A percentile compares a stretch with the other conserved stretches of the same genome.
Evolutionary conservation across 2,329 filamentous ascomycete species (phyloP).

Genomic region (Cordyceps cicadae): DNA sequence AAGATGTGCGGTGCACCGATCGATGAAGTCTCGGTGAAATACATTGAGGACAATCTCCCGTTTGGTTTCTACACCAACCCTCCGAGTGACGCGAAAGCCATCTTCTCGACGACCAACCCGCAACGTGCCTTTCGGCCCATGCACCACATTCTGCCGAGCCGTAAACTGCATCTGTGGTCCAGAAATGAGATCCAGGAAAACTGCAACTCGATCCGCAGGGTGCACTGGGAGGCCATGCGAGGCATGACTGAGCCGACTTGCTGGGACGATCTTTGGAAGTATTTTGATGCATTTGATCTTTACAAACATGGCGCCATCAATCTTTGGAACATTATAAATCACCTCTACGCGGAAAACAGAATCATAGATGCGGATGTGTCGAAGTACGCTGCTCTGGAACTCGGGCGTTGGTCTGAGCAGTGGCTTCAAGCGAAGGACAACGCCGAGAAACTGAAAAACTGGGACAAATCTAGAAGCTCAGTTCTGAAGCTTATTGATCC

Average conservation of each 20-base stretch:
- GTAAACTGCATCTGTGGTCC: constrained; percentile 30
- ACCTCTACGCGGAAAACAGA: constrained; percentile 33
- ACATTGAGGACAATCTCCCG: constrained; percentile 29
- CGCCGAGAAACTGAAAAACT: constrained; percentile 23
- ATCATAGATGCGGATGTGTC: constrained; percentile 22
- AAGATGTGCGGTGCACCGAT: constrained; percentile 22
- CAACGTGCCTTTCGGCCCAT: constrained; percentile 22
- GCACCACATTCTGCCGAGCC: constrained; percentile 20
- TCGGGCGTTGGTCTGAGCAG: constrained; percentile 29
- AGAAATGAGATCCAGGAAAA: constrained; percentile 29
- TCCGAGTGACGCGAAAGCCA: constrained; percentile 22
- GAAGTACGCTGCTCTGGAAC: constrained; percentile 19
- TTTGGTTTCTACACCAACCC: constrained; percentile 30
- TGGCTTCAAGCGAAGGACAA: constrained; percentile 27
- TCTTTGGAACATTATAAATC: constrained; percentile 37
- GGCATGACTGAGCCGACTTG: constrained; percentile 22
- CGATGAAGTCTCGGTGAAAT: constrained; percentile 21
- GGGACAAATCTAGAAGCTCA: constrained; percentile 20
- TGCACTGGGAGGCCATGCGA: constrained; percentile 29
- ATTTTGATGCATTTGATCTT: constrained; percentile 40
- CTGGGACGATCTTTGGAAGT: constrained; percentile 37
- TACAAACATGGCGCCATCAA: constrained; percentile 40
- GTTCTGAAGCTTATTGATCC: constrained; percentile 22
- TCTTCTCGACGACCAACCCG: constrained; percentile 33
- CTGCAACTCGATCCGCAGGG: constrained; percentile 31